A percentile compares a stretch with the other conserved stretches of the same genome.
Conservation (phyloP, 140 eudicot genomes). For the Oenanthe javanica region DNA sequence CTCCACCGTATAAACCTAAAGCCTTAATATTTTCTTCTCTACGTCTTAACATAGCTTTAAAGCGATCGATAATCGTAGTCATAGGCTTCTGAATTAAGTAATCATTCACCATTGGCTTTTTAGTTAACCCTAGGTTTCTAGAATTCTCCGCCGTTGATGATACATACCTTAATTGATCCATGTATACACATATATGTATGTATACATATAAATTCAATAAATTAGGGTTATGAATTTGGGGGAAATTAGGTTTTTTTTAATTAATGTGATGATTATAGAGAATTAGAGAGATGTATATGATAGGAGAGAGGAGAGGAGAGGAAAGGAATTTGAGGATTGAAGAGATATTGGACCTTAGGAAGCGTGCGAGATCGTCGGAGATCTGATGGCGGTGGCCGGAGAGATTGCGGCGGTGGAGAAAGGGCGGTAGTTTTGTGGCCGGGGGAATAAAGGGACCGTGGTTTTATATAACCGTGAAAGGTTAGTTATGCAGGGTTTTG, state of each 20-base stretch:
- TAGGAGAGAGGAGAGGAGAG: background rate
- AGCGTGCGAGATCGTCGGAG: background rate
- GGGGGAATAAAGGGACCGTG: background rate
- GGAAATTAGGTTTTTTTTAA: background rate
- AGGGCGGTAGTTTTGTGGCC: background rate
- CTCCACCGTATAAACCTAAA: conserved; percentile 27
- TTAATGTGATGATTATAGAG: background rate
- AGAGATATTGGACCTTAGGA: background rate
- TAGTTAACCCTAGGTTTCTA: conserved; percentile 16
- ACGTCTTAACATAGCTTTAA: conserved; percentile 53
- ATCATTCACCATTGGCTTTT: conserved; percentile 31
- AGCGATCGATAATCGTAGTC: conserved; percentile 64
- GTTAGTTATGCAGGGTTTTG: background rate
- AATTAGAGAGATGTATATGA: background rate
- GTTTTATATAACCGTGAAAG: conserved; percentile 1
- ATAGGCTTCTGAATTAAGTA: conserved; percentile 35
- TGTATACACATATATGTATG: background rate
- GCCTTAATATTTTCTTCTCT: conserved; percentile 61
- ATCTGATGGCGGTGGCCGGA: background rate
- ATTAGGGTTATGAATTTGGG: background rate
- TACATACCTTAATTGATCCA: conserved; percentile 32
- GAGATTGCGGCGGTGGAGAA: background rate
- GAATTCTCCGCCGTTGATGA: conserved; percentile 15
- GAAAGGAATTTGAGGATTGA: background rate
- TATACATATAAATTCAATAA: background rate